Evolutionary conservation across 108 stramenopile species (phyloP), one percentile per base, ranked within the genome.

Genomic region (Skeletonema costatum): DNA sequence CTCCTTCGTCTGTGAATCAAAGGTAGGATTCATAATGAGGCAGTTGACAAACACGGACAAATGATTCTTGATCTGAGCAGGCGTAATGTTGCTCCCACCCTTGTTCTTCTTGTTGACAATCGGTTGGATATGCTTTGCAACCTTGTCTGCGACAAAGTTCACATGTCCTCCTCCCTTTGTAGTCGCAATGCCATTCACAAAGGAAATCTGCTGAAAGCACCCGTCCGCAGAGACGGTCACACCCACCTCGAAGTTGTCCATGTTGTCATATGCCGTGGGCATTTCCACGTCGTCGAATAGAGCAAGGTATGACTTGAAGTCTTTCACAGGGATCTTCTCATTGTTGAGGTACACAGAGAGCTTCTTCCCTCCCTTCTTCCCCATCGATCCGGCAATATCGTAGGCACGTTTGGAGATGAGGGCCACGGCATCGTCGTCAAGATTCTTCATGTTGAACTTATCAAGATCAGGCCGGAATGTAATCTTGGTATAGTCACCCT

Each of bases 1-100:
- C 76, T 99, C 99, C 86, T 99, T 99, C 39, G 97, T 99, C 77
- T 99, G 99, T 61, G 92, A 94, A 74, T 99, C 98, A 80, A 99
- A 99, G 8, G 98, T 90, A 9, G 97, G 97, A 85, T 99, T 99
- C 60, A 96, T 96, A 7, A 99, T 95, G 41, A 99, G 85, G 63
- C 89, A 91, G 76, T 99, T 99, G 46, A 99, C 98, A 84, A 92
- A 99, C 35, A 99, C 85, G 41, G 84, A 86, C 7, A 99, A 80
- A 72, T 99, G 98, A 76, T 98, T 96, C 82, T 98, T 97, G 88
- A 99, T 94, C 60, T 95, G 93, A 38, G 78, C 75, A 0, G 94
- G 81, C 68, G 96, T 98, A 53, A 99, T 88, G 41, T 96, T 90
- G 33, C 73, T 64, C 8, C 87, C 86, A 19, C 96, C 97, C 87